These are phyloP conservation scores for Leccinum pellstonianum DNA, from an alignment of 768 basidiomycete genomes.

Conservation along the genomic window DNA sequence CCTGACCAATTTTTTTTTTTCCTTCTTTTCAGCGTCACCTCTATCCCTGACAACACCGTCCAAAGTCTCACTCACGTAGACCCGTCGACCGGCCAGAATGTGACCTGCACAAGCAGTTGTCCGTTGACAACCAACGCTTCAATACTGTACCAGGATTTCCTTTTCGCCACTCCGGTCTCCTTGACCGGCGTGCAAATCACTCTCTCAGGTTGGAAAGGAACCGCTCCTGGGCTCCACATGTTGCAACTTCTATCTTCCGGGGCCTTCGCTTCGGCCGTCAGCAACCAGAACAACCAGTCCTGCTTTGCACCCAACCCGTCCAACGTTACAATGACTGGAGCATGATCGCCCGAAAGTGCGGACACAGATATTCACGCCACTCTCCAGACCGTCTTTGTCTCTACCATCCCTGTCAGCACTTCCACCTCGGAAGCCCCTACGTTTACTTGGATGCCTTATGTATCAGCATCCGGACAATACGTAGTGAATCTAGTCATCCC, in stretches of 20 bases:
- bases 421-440: conserved; percentile 61
- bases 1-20: conserved; percentile 7
- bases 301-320: conserved; percentile 81
- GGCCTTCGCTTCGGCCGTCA: conserved; percentile 78
- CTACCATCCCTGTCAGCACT: conserved; percentile 65
- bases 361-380: conserved; percentile 81
- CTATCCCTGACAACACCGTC: conserved; percentile 86
- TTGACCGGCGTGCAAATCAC: conserved; percentile 91
- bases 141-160: conserved; percentile 89
- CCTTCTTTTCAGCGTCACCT: conserved; percentile 56
- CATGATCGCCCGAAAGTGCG: conserved; percentile 64
- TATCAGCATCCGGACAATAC: conserved; percentile 88
- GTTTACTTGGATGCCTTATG: conserved; percentile 88
- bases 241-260: conserved; percentile 93
- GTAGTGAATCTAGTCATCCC: conserved; percentile 83
- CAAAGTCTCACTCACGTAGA: conserved; percentile 78
- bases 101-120: conserved; percentile 76
- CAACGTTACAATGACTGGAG: conserved; percentile 61
- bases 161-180: conserved; percentile 61
- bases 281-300: conserved; percentile 56
- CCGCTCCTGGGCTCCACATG: conserved; percentile 80
- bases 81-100: conserved; percentile 67
- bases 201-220: conserved; percentile 71
- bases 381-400: conserved; percentile 67
- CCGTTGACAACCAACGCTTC: conserved; percentile 76